Conservation (phyloP, 345 rosid species). For the Gossypium raimondii region DNA sequence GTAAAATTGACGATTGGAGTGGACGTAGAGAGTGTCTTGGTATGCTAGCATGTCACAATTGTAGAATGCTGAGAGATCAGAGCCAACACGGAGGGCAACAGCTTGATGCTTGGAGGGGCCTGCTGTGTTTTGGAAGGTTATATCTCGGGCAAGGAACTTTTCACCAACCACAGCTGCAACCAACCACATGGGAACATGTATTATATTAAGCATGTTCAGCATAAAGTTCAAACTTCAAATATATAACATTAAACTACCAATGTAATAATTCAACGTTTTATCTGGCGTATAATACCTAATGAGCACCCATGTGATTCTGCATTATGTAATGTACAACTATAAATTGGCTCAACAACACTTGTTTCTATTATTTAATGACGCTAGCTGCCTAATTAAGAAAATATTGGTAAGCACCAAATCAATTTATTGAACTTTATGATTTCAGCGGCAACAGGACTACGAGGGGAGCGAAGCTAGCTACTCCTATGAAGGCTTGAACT, state of each 20-base stretch:
- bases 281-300: neutral
- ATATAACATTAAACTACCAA: neutral
- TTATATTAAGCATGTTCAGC: neutral
- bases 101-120: slow-evolving; percentile 64
- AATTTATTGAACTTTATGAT: neutral
- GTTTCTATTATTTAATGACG: neutral
- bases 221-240: neutral
- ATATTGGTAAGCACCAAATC: neutral
- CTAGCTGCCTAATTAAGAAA: neutral
- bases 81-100: slow-evolving; percentile 62
- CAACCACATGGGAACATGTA: neutral
- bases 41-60: slow-evolving; percentile 57
- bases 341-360: neutral
- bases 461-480: no score
- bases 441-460: neutral
- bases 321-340: neutral
- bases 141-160: slow-evolving; percentile 50
- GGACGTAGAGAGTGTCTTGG: slow-evolving; percentile 65
- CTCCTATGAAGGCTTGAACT: neutral
- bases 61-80: slow-evolving; percentile 64
- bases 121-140: slow-evolving; percentile 66
- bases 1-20: slow-evolving; percentile 65
- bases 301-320: neutral
- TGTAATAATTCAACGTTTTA: neutral
- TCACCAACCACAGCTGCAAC: slow-evolving; percentile 60